Conservation (phyloP, 306 rosid species). For the Trichosanthes cucumerina region DNA sequence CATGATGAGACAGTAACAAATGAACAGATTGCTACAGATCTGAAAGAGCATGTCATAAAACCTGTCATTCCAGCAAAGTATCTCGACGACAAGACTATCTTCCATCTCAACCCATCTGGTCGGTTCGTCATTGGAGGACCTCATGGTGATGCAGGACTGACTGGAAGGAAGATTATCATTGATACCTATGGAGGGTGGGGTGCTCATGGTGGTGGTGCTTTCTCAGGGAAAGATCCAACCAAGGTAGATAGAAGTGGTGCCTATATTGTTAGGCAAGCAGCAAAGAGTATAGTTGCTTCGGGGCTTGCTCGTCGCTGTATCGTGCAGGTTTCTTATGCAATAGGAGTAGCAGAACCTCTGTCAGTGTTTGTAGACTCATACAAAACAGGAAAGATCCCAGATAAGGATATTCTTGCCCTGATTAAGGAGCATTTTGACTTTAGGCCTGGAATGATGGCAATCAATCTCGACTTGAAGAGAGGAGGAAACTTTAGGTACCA, state of each 20-base stretch:
- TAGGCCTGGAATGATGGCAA: conserved; percentile 20
- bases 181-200: conserved; percentile 24
- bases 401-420: conserved; percentile 17
- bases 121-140: conserved; percentile 26
- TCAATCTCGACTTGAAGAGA: conserved; percentile 13
- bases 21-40: conserved; percentile 14
- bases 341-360: conserved; percentile 18
- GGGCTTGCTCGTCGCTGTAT: conserved; percentile 19
- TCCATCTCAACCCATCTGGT: conserved; percentile 21
- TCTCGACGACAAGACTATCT: conserved; percentile 16
- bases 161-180: conserved; percentile 19
- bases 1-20: conserved; percentile 16
- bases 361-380: conserved; percentile 20
- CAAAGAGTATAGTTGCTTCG: conserved; percentile 15
- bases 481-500: conserved; percentile 21
- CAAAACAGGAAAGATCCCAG: conserved; percentile 17
- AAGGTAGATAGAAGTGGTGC: conserved; percentile 22
- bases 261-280: conserved; percentile 17
- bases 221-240: conserved; percentile 19
- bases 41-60: conserved; percentile 20
- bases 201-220: conserved; percentile 21
- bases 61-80: conserved; percentile 16
- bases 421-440: conserved; percentile 17
- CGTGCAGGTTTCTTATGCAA: conserved; percentile 24
- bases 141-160: conserved; percentile 17